Conservation (phyloP, 176 grass and related monocot species). For the Puya raimondii region DNA sequence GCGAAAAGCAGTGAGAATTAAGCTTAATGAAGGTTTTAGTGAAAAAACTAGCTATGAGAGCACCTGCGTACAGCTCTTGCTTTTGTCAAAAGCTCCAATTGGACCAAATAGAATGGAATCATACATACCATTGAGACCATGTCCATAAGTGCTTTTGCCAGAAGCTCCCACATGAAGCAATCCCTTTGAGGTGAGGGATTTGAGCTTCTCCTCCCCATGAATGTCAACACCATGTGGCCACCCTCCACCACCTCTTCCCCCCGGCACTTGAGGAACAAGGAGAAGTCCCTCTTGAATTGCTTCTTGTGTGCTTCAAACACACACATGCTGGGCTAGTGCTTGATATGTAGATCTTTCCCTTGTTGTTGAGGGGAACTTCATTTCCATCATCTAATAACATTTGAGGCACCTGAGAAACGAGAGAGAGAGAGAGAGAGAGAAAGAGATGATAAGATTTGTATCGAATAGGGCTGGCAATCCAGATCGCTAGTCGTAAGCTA, state of each 20-base stretch:
- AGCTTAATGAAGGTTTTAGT: too few relatives aligned
- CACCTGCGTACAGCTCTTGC: too few relatives aligned
- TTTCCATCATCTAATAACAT: neutral
- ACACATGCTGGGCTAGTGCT: constrained; percentile 14
- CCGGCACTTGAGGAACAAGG: constrained; percentile 26
- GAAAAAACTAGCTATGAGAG: too few relatives aligned
- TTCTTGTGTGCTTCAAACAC: constrained; percentile 24
- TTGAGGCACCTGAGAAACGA: constrained; percentile 31
- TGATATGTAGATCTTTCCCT: constrained; percentile 35
- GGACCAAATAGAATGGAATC: neutral
- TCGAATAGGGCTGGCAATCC: too few relatives aligned
- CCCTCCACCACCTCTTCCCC: constrained; percentile 25
- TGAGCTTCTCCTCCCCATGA: constrained; percentile 29
- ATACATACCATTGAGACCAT: constrained; percentile 29
- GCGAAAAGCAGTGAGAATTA: too few relatives aligned
- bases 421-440: too few relatives aligned
- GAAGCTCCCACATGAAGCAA: constrained; percentile 45
- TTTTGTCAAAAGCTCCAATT: too few relatives aligned
- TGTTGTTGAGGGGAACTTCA: constrained; percentile 3
- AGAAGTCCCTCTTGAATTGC: constrained; percentile 47
- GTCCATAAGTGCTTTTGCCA: constrained; percentile 28
- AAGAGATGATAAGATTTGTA: too few relatives aligned
- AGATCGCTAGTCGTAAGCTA: too few relatives aligned
- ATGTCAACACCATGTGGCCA: constrained; percentile 38
- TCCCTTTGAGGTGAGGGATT: constrained; percentile 14